These are phyloP conservation scores for Wickerhamomyces strasburgensis DNA, from an alignment of 805 yeast species.

Conservation along the genomic window DNA sequence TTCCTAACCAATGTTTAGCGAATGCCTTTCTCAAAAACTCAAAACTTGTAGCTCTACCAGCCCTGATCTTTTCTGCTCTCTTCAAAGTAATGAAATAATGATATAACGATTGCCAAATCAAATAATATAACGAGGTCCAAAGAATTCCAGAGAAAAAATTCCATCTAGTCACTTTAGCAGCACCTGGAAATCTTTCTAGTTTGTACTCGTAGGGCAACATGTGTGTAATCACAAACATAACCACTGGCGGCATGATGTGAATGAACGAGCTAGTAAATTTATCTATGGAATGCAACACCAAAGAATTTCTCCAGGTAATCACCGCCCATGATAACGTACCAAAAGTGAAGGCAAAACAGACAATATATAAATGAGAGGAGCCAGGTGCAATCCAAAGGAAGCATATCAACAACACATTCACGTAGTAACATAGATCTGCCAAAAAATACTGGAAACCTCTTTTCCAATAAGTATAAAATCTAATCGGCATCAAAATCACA, in stretches of 20 bases:
- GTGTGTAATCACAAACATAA: conserved; percentile 83
- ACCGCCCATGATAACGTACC: conserved; percentile 94
- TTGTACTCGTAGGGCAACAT: conserved; percentile 49
- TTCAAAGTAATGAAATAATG: conserved; percentile 89
- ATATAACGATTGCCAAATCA: conserved; percentile 85
- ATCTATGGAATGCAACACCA: conserved; percentile 87
- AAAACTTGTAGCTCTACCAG: conserved; percentile 85
- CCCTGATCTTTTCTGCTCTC: conserved; percentile 71
- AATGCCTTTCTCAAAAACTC: conserved; percentile 75
- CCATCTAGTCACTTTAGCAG: conserved; percentile 66
- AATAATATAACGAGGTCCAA: conserved; percentile 76
- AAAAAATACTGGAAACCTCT: conserved; percentile 76
- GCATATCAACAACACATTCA: conserved; percentile 60
- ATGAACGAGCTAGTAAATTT: conserved; percentile 89
- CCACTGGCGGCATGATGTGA: conserved; percentile 85
- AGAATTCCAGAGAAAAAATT: conserved; percentile 62
- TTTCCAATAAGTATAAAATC: conserved; percentile 79
- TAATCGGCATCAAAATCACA: conserved; percentile 68
- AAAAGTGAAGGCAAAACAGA: conserved; percentile 80
- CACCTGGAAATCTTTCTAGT: conserved; percentile 69
- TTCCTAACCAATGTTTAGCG: conserved; percentile 60
- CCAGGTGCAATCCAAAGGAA: conserved; percentile 82
- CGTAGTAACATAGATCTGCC: conserved; percentile 93
- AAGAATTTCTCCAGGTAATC: conserved; percentile 90
- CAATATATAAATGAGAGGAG: conserved; percentile 66